Conservation (phyloP, 768 basidiomycete genomes). For the Xerocomus potaroensis region DNA sequence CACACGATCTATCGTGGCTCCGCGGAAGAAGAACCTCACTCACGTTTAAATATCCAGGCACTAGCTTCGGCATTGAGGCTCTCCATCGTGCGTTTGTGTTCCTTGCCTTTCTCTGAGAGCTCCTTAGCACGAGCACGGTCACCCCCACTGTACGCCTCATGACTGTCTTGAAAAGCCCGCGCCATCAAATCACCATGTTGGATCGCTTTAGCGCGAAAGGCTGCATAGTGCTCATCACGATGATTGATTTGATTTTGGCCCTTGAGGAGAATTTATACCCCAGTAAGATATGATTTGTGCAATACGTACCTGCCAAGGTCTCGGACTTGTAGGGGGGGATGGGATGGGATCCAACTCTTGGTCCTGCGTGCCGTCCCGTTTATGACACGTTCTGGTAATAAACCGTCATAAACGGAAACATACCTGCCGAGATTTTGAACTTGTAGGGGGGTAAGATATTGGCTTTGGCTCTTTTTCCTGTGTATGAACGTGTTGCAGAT, state of each 20-base stretch:
- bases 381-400: no score
- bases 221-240: conserved; percentile 62
- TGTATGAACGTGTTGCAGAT: no score
- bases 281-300: background rate
- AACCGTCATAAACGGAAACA: no score
- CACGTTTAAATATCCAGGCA: conserved; percentile 75
- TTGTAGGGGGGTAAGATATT: no score
- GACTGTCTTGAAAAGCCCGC: conserved; percentile 62
- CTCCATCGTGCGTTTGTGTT: conserved; percentile 75
- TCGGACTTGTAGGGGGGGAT: conserved; percentile 15
- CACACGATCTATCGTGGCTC: background rate
- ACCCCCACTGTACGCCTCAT: conserved; percentile 66
- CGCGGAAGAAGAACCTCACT: conserved; percentile 30
- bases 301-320: conserved; percentile 15
- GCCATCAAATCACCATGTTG: conserved; percentile 80
- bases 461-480: no score
- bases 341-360: conserved; percentile 13
- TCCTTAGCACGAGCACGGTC: conserved; percentile 81
- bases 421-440: no score
- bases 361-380: no score
- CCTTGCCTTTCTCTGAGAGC: conserved; percentile 75
- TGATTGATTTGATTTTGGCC: conserved; percentile 62
- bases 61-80: conserved; percentile 75
- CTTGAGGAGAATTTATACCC: conserved; percentile 26
- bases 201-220: conserved; percentile 71